Evolutionary conservation across 495 filamentous ascomycete species (phyloP).

Genomic region (Podospora appendiculata): DNA sequence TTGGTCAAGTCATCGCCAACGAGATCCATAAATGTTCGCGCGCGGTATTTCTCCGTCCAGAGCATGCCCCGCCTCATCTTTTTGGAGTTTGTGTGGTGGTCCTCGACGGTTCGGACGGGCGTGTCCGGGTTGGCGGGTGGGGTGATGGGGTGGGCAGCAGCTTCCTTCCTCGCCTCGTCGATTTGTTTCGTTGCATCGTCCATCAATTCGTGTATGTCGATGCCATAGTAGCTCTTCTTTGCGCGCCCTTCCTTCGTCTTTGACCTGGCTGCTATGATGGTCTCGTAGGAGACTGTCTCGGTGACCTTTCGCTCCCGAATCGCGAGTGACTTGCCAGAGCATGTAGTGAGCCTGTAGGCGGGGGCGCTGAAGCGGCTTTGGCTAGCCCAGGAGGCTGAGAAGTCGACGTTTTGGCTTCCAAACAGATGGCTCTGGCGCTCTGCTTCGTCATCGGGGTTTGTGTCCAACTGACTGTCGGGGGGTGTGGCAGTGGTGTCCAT

Average conservation of each 20-base stretch:
- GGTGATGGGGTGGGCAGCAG: constrained; percentile 16
- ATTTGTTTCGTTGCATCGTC: constrained; percentile 55
- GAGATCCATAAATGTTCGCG: constrained; percentile 83
- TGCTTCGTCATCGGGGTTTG: no score
- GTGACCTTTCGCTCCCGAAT: constrained; percentile 45
- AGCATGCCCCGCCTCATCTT: constrained; percentile 46
- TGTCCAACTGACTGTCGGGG: background rate
- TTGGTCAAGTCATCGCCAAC: constrained; percentile 94
- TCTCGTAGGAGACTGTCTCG: constrained; percentile 52
- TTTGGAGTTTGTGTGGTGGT: constrained; percentile 25
- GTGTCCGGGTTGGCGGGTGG: constrained; percentile 18
- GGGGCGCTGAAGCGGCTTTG: constrained; percentile 7
- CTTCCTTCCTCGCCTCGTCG: constrained; percentile 16
- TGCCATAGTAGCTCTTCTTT: constrained; percentile 81
- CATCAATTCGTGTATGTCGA: constrained; percentile 77
- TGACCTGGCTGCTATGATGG: constrained; percentile 62
- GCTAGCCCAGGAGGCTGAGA: constrained; percentile 2
- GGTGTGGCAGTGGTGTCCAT: background rate
- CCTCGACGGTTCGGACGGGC: constrained; percentile 27
- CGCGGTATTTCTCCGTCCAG: constrained; percentile 91
- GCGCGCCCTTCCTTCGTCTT: constrained; percentile 60
- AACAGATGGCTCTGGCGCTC: constrained; percentile 8
- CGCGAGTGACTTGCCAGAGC: constrained; percentile 53
- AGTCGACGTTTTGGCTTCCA: constrained; percentile 1
- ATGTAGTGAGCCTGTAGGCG: constrained; percentile 50